Conservation (phyloP, 202 grass and related monocot species). For the Zoysia matrella region DNA sequence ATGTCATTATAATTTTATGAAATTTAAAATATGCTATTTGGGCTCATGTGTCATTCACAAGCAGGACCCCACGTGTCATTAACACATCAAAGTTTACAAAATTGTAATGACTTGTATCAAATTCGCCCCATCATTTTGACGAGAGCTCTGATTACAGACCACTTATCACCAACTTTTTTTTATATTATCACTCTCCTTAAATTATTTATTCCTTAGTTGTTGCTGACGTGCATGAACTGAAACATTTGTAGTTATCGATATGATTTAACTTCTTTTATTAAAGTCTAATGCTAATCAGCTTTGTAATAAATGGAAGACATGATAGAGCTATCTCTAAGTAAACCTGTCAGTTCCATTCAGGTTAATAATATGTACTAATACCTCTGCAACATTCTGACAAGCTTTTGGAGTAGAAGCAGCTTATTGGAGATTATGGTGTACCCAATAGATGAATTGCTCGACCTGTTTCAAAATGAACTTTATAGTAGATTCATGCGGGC, state of each 20-base stretch:
- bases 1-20: too few species aligned
- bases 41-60: too few species aligned
- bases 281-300: slow-evolving; percentile 18
- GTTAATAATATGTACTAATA: background rate
- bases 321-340: slow-evolving; percentile 17
- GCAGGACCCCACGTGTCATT: too few species aligned
- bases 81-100: too few species aligned
- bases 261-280: slow-evolving; percentile 19
- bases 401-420: background rate
- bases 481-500: background rate
- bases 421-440: background rate
- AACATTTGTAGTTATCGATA: slow-evolving; percentile 12
- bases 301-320: slow-evolving; percentile 9
- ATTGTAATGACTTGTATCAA: too few species aligned
- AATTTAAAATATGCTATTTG: too few species aligned
- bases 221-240: slow-evolving; percentile 22
- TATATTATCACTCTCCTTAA: slow-evolving; percentile 15
- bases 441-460: background rate
- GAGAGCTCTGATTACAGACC: slow-evolving; percentile 1
- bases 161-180: slow-evolving; percentile 45
- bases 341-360: slow-evolving; percentile 4
- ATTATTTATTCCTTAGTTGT: slow-evolving; percentile 18
- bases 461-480: background rate
- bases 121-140: background rate
- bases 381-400: background rate